Percentiles rank a stretch among this genome's conserved stretches.
Evolutionary conservation across 225 moss, liverwort and hornwort species (phyloP).

Genomic region (Pleurozium schreberi): DNA sequence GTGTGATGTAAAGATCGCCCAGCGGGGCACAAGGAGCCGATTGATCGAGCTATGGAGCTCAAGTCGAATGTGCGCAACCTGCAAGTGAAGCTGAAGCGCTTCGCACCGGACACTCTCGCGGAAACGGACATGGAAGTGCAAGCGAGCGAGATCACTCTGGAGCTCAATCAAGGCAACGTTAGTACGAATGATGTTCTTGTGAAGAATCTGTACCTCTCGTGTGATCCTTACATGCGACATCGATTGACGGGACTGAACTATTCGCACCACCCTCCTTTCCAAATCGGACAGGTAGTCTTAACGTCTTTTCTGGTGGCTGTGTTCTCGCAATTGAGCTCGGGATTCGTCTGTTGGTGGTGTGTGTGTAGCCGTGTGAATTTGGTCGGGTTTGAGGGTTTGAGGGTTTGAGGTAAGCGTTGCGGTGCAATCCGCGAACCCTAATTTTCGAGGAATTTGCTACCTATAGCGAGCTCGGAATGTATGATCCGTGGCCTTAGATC

Average conservation of each 20-base stretch:
- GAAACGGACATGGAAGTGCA: slow-evolving; percentile 39
- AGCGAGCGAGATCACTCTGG: slow-evolving; percentile 4
- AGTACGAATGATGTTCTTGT: slow-evolving; percentile 25
- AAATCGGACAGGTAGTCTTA: slow-evolving; percentile 15
- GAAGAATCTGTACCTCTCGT: slow-evolving; percentile 46
- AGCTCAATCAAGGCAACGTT: background rate
- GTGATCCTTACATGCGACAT: slow-evolving; percentile 55
- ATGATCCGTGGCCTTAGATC: background rate
- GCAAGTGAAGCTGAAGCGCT: slow-evolving; percentile 33
- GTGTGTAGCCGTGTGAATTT: background rate
- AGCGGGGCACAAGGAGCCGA: background rate
- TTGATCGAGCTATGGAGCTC: background rate
- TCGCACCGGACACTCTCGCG: background rate
- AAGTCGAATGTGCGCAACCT: slow-evolving; percentile 1
- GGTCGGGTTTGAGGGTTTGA: slow-evolving; percentile 26
- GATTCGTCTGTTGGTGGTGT: background rate
- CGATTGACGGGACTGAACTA: slow-evolving; percentile 32
- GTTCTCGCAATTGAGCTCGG: background rate
- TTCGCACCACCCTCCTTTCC: slow-evolving; percentile 33
- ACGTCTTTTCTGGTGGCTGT: background rate
- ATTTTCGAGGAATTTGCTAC: background rate
- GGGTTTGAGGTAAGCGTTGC: slow-evolving; percentile 28
- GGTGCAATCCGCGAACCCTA: slow-evolving; percentile 31
- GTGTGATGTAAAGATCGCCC: background rate
- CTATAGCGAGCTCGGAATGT: background rate